phyloP scores from a whole-genome alignment of 306 rosid genomes.

The Dalbergia oliveri region DNA sequence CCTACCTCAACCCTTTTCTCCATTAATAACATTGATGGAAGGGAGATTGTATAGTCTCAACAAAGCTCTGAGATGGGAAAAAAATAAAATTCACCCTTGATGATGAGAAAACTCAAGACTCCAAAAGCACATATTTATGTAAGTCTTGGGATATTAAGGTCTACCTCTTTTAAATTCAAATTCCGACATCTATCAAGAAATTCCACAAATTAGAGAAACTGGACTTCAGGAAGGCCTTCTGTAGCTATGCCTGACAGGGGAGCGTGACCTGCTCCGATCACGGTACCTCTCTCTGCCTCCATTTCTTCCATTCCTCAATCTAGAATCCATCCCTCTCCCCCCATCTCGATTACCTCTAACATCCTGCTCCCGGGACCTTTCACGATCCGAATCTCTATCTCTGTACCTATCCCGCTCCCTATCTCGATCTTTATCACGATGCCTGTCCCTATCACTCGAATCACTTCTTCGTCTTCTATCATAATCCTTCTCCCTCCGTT shows the following conservation, averaged over 20 bases:
- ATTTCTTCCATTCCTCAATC: constrained; percentile 85
- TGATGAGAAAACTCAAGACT: constrained; percentile 66
- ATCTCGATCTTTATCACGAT: constrained; percentile 72
- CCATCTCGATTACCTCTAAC: constrained; percentile 82
- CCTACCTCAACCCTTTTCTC: constrained; percentile 98
- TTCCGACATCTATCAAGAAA: constrained; percentile 81
- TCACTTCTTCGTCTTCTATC: constrained; percentile 73
- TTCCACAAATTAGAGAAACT: constrained; percentile 69
- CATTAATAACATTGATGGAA: constrained; percentile 81
- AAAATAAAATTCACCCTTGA: constrained; percentile 74
- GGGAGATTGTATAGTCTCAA: constrained; percentile 88
- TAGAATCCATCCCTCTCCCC: constrained; percentile 76
- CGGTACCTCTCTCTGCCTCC: constrained; percentile 81
- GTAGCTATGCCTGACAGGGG: constrained; percentile 78
- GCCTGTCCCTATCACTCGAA: constrained; percentile 84
- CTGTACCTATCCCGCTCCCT: constrained; percentile 81
- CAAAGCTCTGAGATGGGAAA: constrained; percentile 89
- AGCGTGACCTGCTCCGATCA: constrained; percentile 89
- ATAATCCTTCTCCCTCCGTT: constrained; percentile 79
- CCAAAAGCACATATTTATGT: constrained; percentile 71
- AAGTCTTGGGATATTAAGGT: constrained; percentile 73
- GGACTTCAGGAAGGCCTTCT: constrained; percentile 87
- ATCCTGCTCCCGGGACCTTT: constrained; percentile 74
- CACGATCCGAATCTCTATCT: constrained; percentile 77
- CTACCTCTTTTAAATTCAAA: constrained; percentile 93